Evolutionary conservation across 345 rosid genomes (phyloP), one percentile per base, ranked within the genome.

Genomic region (Pseudoturritis turrita): DNA sequence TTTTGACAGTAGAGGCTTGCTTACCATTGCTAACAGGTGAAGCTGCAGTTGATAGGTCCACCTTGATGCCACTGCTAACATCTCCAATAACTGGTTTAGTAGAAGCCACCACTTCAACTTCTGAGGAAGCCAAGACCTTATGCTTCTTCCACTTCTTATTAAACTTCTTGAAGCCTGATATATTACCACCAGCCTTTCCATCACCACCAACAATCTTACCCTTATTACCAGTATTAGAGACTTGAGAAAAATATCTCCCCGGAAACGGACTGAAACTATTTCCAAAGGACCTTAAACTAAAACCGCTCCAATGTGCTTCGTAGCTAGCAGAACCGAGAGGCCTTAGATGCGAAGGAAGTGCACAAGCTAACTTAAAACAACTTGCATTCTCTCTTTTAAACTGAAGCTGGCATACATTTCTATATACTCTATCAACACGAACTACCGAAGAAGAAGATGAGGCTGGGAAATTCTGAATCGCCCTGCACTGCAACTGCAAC

Each of bases 401-500:
- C 26, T 70, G 72, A 44, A 78, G 57, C 61, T 73, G 82, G 22
- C 76, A 51, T 41, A 75, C 77, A 68, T 79, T 66, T 65, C 37
- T 64, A 40, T 10, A 72, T 21, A 40, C 67, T 68, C 52, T 69
- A 21, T 58, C 71, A 7, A 68, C 6, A 18, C 72, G 29, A 57
- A 65, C 47, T n/a, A 53, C 5, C 1, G 73, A 47, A 65, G 71
- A 61, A 21, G 75, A 67, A 26, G 76, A 72, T 7, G 70, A 54
- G 13, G 31, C 63, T 25, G 80, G 40, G 53, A 68, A 51, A 78
- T 47, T 70, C 45, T 72, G 81, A 66, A 79, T 54, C 23, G 70
- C 67, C 78, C 73, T 60, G 73, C 49, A 74, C 71, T 83, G 87
- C 52, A 88, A 80, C 81, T 78, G 78, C 40, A 70, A 62, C 57